Conservation (phyloP, 2,329 filamentous ascomycete species). For the Phyllosticta citribraziliensis region DNA sequence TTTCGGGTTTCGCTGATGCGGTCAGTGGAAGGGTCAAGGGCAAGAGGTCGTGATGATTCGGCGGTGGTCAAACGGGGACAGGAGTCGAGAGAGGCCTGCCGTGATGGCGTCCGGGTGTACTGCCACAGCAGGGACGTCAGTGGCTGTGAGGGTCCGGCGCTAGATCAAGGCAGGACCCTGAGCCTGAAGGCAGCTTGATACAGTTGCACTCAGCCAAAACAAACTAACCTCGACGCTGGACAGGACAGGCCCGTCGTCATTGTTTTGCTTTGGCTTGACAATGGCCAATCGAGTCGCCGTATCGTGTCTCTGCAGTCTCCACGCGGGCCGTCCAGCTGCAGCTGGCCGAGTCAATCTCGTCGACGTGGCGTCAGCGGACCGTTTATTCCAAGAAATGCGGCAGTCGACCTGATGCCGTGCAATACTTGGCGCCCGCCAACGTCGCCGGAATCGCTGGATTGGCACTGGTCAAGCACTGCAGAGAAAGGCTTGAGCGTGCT, state of each 20-base stretch:
- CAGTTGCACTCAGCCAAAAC: too few relatives aligned
- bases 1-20: neutral
- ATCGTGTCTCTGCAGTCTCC: neutral
- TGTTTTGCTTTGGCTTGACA: neutral
- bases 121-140: too few relatives aligned
- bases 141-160: too few relatives aligned
- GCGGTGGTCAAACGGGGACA: too few relatives aligned
- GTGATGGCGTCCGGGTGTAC: too few relatives aligned
- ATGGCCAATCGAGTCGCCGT: neutral
- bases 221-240: neutral
- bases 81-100: too few relatives aligned
- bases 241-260: neutral
- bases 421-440: neutral
- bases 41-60: neutral
- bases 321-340: neutral
- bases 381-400: neutral
- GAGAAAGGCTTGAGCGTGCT: neutral
- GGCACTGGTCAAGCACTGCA: neutral
- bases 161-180: too few relatives aligned
- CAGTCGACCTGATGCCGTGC: neutral
- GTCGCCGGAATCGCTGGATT: neutral
- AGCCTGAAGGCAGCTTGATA: too few relatives aligned
- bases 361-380: neutral
- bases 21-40: neutral
- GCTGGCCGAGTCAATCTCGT: neutral